phyloP scores from a whole-genome alignment of 2,329 filamentous ascomycete genomes.

The Camillea tinctor region DNA sequence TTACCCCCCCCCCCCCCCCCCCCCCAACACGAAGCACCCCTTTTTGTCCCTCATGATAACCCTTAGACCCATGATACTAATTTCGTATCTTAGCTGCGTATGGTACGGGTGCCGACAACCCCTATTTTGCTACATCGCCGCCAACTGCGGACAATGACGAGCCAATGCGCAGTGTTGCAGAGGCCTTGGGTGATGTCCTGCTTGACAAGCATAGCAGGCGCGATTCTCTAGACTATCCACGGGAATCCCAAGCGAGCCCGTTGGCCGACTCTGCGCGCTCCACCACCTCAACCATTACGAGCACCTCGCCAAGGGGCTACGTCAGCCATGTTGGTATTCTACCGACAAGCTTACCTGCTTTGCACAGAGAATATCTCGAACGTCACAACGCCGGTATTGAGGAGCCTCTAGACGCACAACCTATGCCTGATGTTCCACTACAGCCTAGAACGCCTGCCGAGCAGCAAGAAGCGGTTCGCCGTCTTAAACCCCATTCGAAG shows the following conservation, averaged over 20 bases:
- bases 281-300: constrained; percentile 47
- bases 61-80: background rate
- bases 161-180: constrained; percentile 55
- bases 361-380: constrained; percentile 89
- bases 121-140: constrained; percentile 44
- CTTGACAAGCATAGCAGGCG: constrained; percentile 15
- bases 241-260: constrained; percentile 45
- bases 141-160: constrained; percentile 47
- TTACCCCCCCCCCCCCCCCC: background rate
- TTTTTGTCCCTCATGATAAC: too few relatives aligned
- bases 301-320: constrained; percentile 53
- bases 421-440: constrained; percentile 47
- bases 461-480: constrained; percentile 75
- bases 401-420: constrained; percentile 42
- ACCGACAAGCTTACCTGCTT: constrained; percentile 84
- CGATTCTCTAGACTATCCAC: constrained; percentile 12
- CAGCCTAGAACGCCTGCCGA: constrained; percentile 65
- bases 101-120: constrained; percentile 40
- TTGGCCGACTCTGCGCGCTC: constrained; percentile 56
- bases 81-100: constrained; percentile 43
- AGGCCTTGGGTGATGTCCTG: constrained; percentile 43
- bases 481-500: constrained; percentile 81
- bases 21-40: background rate
- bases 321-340: constrained; percentile 88
- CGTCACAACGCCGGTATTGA: constrained; percentile 57